Conservation (phyloP, 306 rosid species). For the Lagenaria siceraria region DNA sequence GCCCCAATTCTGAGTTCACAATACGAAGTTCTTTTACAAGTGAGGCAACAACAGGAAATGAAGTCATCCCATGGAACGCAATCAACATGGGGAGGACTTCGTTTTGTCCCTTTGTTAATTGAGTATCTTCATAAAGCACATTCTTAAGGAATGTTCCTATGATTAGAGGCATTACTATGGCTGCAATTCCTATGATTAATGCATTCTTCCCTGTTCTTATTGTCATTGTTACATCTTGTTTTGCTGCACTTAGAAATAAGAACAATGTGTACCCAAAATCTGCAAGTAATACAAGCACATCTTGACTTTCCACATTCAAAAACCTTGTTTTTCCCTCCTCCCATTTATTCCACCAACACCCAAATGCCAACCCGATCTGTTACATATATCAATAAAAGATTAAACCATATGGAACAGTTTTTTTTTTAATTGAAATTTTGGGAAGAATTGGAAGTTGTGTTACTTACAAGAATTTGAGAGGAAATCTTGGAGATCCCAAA, state of each 20-base stretch:
- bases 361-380: conserved; percentile 35
- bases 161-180: background rate
- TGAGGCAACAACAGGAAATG: conserved; percentile 11
- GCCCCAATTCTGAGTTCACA: conserved; percentile 52
- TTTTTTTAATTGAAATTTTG: too few species aligned
- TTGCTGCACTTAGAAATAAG: conserved; percentile 30
- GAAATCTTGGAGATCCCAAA: conserved; percentile 30
- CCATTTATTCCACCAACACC: conserved; percentile 9
- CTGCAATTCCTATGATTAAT: conserved; percentile 12
- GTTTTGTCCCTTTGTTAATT: background rate
- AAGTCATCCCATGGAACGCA: background rate
- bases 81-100: background rate
- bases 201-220: conserved; percentile 27
- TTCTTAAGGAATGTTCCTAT: background rate
- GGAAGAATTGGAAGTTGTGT: background rate
- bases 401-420: too few species aligned
- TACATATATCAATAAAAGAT: too few species aligned
- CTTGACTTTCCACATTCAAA: conserved; percentile 28
- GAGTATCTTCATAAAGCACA: background rate
- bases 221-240: conserved; percentile 38
- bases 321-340: background rate
- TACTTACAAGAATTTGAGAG: conserved; percentile 42
- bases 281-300: conserved; percentile 19
- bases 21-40: conserved; percentile 27
- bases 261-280: conserved; percentile 21